Evolutionary conservation across 2,329 filamentous ascomycete species (phyloP), one percentile per base, ranked within the genome.

Genomic region (Thielaviopsis populi): DNA sequence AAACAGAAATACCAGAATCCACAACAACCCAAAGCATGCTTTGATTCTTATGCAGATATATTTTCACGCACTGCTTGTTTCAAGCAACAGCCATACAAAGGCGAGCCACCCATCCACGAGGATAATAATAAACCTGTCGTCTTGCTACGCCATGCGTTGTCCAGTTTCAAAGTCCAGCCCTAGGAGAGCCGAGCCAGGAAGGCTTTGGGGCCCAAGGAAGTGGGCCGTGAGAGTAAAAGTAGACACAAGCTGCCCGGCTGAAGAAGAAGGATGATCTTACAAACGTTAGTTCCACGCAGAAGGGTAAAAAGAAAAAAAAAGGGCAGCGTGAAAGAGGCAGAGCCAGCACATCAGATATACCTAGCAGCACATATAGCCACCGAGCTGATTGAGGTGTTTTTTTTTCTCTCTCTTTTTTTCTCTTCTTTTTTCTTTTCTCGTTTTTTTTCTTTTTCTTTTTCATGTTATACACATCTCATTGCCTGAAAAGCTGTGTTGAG

Each of bases 61-160:
- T 56, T 56, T 56, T 56, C 50, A 56, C 33, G 15, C 17, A n/a
- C 24, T 17, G 50, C 27, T 37, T 30, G 50, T 37, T 56, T 56
- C 50, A 56, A 56, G 17, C 24, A 37, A n/a, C 27, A n/a, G 24
- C 17, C 24, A 30, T n/a, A 56, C 27, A 37, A 37, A 37, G 10
- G 10, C 33, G 33, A 37, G 33, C 33, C 33, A 56, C 24, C 5
- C 50, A 6, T 3, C 46, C 46, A 33, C 5, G 8, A 33, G 13
- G 24, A 30, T 33, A 56, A 33, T 30, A 56, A 56, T 33, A 56
- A 56, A 56, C 24, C 50, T 56, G 50, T 6, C 30, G 50, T 27
- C 30, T 56, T 56, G 50, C 50, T 56, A 56, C 50, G 50, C 50
- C 50, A 56, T 56, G 50, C 15, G 50, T 15, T 56, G 50, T 56